Percentiles rank a stretch among this genome's conserved stretches.
phyloP scores from a whole-genome alignment of 2,329 filamentous ascomycete species.

The Fusarium annulatum region DNA sequence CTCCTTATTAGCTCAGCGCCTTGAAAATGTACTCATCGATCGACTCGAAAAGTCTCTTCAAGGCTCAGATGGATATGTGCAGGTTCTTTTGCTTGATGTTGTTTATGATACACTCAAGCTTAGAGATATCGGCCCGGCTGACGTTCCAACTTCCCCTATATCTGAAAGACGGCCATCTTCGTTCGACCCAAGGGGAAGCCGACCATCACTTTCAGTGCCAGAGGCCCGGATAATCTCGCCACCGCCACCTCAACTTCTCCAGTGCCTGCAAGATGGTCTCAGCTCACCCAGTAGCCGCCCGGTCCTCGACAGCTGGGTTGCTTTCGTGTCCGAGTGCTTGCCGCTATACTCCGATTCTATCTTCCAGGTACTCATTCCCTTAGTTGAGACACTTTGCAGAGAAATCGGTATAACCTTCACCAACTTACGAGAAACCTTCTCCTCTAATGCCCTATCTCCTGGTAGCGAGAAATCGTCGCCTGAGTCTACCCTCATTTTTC shows the following conservation, averaged over 20 bases:
- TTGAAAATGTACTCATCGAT: slow-evolving; percentile 78
- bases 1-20: slow-evolving; percentile 68
- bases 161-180: slow-evolving; percentile 60
- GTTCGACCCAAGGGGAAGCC: slow-evolving; percentile 55
- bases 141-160: slow-evolving; percentile 57
- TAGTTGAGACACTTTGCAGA: slow-evolving; percentile 88
- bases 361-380: slow-evolving; percentile 88
- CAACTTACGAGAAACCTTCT: slow-evolving; percentile 74
- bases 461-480: slow-evolving; percentile 54
- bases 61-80: slow-evolving; percentile 74
- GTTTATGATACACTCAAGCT: slow-evolving; percentile 79
- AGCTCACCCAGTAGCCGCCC: slow-evolving; percentile 77
- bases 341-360: slow-evolving; percentile 86
- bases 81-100: slow-evolving; percentile 82
- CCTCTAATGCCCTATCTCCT: slow-evolving; percentile 40
- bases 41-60: slow-evolving; percentile 71
- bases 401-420: slow-evolving; percentile 80
- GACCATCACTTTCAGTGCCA: slow-evolving; percentile 51
- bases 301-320: slow-evolving; percentile 91
- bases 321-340: slow-evolving; percentile 83
- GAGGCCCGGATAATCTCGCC: slow-evolving; percentile 49
- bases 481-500: slow-evolving; percentile 81
- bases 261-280: slow-evolving; percentile 85
- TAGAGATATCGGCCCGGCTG: slow-evolving; percentile 56
- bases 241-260: slow-evolving; percentile 79